Base-by-base conservation (phyloP, 2,329 filamentous ascomycete species). In the Cytospora paraplurivora region DNA sequence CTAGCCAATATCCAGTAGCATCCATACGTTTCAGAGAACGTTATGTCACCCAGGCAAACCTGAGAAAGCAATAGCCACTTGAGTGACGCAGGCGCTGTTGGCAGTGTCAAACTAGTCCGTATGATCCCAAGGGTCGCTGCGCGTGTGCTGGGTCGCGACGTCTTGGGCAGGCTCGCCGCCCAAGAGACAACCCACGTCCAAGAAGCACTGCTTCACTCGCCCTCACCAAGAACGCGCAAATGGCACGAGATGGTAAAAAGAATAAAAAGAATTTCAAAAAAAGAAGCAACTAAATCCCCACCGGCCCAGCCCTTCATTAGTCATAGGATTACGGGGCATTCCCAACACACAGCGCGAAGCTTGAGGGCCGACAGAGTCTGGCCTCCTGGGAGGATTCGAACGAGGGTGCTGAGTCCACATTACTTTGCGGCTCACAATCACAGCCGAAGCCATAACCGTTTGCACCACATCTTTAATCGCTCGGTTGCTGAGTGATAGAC, bases 261-360 rank as follows among this genome's bases (percentile, higher is more conserved):
- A 58, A 49, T 12, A 49, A 15, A 4, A 7, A 44, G 19, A 19
- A 44, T 4, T 1, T 27, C 27, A 19, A 44, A 44, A 44, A 41
- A 44, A 10, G 10, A 11, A 8, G 41, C 17, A 44, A 44, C 41
- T 6, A n/a, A 44, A 44, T 44, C 41, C 41, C 41, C 41, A 10
- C 41, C 41, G 41, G 13, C 41, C 41, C 41, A n/a, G 41, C 41
- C 13, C 41, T 44, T 44, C 2, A 44, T 44, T 44, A 44, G 41
- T 44, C 41, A 44, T 44, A 44, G 41, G 41, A 44, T 44, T 44
- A 44, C 41, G 41, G 41, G 41, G 41, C 41, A 44, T 19, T 44
- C 41, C 41, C 41, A 44, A 44, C 41, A 41, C 41, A 44, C 41
- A 44, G 41, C 41, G 41, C 41, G 41, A 44, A 44, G 19, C 41